These are phyloP conservation scores for Cicer judaicum DNA, from an alignment of 306 rosid species.

Conservation along the genomic window DNA sequence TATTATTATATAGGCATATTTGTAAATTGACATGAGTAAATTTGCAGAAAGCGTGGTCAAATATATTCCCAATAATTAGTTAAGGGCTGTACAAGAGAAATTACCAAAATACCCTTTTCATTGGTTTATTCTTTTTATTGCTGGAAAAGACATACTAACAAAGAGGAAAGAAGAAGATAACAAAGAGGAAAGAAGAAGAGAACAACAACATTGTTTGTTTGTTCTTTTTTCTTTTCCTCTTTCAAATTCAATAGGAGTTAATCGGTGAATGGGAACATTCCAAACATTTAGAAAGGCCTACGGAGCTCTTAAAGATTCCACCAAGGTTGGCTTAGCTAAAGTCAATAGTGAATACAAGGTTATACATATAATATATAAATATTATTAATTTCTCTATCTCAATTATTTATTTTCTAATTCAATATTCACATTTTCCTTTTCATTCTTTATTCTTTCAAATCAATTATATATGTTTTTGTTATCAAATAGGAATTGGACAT, in stretches of 20 bases:
- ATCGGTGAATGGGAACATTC: conserved; percentile 71
- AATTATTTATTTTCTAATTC: neutral
- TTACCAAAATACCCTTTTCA: conserved; percentile 35
- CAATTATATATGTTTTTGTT: conserved; percentile 1
- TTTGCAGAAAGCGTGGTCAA: neutral
- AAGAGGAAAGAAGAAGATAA: conserved; percentile 45
- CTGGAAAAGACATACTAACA: conserved; percentile 50
- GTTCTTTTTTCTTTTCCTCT: conserved; percentile 35
- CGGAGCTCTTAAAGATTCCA: conserved; percentile 95
- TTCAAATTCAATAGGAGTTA: neutral
- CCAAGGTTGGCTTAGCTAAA: conserved; percentile 98
- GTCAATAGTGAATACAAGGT: conserved; percentile 96
- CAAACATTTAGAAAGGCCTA: conserved; percentile 80
- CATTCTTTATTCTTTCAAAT: neutral
- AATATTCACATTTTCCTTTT: neutral
- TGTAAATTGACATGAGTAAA: conserved; percentile 8
- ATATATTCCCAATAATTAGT: conserved; percentile 10
- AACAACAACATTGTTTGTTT: conserved; percentile 49
- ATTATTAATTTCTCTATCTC: neutral
- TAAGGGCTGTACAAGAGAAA: neutral
- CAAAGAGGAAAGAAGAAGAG: conserved; percentile 44
- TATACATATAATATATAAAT: neutral
- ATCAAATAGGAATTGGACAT: conserved; percentile 79
- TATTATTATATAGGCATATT: neutral
- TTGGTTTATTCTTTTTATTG: conserved; percentile 41